Conservation (phyloP, 805 yeast genomes). For the Candida multigemmis region DNA sequence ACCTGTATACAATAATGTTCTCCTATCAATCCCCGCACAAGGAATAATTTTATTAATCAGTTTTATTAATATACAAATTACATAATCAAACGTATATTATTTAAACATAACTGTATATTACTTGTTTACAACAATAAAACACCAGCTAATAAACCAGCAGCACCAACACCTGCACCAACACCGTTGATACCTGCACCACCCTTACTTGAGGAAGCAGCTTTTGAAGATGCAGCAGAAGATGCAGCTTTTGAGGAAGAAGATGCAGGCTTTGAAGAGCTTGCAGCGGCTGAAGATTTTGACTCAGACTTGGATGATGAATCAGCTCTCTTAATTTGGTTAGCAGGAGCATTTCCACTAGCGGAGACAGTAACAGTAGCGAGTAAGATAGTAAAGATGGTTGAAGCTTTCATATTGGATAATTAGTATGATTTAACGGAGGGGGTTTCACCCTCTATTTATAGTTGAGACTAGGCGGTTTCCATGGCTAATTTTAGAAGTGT, state of each 20-base stretch:
- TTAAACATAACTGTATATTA: constrained; percentile 1
- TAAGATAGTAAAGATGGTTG: too few relatives aligned
- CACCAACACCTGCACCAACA: constrained; percentile 16
- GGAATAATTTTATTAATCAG: not conserved
- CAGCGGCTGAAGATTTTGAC: constrained; percentile 1
- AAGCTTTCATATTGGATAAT: too few relatives aligned
- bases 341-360: too few relatives aligned
- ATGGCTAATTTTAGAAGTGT: too few relatives aligned
- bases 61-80: not conserved
- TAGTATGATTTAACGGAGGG: too few relatives aligned
- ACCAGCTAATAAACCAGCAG: constrained; percentile 24
- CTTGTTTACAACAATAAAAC: too few relatives aligned
- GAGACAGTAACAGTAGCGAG: too few relatives aligned
- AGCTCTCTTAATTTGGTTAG: too few relatives aligned
- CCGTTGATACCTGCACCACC: constrained; percentile 3
- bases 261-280: constrained; percentile 2
- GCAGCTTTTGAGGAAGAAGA: constrained; percentile 3
- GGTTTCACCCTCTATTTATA: too few relatives aligned
- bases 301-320: constrained; percentile 3
- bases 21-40: not conserved
- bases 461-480: too few relatives aligned
- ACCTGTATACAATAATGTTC: constrained; percentile 1
- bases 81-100: constrained; percentile 1
- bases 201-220: constrained; percentile 3
- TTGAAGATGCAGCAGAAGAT: constrained; percentile 4